These are phyloP conservation scores for Endocladia muricata DNA, from an alignment of 31 red algal species.

Conservation along the genomic window DNA sequence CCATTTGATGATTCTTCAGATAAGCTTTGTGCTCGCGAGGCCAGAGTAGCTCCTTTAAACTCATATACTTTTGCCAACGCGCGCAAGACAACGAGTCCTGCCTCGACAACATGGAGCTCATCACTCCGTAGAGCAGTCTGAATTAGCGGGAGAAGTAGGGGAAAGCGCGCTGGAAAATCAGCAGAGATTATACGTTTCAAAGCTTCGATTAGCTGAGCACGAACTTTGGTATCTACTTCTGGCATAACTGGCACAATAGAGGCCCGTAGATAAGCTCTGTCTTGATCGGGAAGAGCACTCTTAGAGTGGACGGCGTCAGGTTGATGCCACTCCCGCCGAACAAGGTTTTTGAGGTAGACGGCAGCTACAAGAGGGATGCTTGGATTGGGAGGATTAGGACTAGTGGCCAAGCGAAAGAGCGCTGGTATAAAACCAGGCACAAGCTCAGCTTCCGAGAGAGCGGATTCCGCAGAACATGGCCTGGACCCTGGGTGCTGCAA, in stretches of 20 bases:
- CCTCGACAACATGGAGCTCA: not conserved
- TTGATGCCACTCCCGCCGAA: conserved; percentile 9
- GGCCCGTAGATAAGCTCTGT: conserved; percentile 32
- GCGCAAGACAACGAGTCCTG: conserved; percentile 32
- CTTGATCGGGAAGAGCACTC: not conserved
- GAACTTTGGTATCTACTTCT: conserved; percentile 14
- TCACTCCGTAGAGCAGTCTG: not conserved
- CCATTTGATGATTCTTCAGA: not conserved
- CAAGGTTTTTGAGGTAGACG: conserved; percentile 43
- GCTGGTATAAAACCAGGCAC: conserved; percentile 4
- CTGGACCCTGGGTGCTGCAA: not conserved
- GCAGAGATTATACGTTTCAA: conserved; percentile 30
- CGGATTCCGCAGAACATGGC: not conserved
- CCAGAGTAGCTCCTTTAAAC: conserved; percentile 13
- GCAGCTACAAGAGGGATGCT: conserved; percentile 27
- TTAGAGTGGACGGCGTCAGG: not conserved
- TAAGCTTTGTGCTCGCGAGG: not conserved
- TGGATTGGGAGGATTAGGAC: not conserved
- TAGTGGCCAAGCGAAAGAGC: conserved; percentile 7
- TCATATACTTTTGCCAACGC: conserved; percentile 46
- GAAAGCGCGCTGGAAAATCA: conserved; percentile 60
- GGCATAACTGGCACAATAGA: conserved; percentile 15
- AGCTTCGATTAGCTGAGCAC: conserved; percentile 40
- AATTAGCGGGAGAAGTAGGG: conserved; percentile 32
- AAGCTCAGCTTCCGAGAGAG: not conserved